Base-by-base conservation (phyloP, 1,139 yeast species). In the Saccharomycopsis phalli region DNA sequence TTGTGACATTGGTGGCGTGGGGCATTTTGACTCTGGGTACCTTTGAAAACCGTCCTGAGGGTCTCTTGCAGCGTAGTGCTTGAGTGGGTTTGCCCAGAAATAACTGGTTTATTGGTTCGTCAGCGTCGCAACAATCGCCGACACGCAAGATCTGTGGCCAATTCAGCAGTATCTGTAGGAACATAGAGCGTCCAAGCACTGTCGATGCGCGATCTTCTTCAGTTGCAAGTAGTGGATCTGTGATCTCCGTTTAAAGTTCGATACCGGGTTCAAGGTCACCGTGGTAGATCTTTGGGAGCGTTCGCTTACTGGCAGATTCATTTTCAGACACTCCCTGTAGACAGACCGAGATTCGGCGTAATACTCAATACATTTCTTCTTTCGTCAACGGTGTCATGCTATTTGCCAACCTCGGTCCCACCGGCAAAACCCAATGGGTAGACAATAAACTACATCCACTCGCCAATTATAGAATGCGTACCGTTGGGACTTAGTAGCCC, bases 231-330 rank as follows among this genome's bases (percentile, higher is more conserved):
- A 39, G n/a, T 77, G 81, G 40, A 88, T 86, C 45, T 94, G 79
- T 46, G 62, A 68, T 45, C 63, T 81, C 21, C 64, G 69, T 22
- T 74, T 52, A 32, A 87, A 88, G 60, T 61, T 64, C 44, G 66
- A 74, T 31, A 94, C 94, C 0, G 95, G 95, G 1, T 88, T 70
- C 60, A 76, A 79, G 38, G 64, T 78, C 25, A 74, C 88, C 4
- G 53, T 87, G 42, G 84, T 95, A 16, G 96, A 87, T 62, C 71
- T 82, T 47, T 88, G 96, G 96, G 94, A 91, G n/a, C 68, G 94
- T 54, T 81, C 84, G 1, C 64, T 86, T 40, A 71, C 91, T 1
- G 74, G 79, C 53, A 93, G 83, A 59, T 79, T 81, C 56, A 35
- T 44, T 20, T 11, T n/a, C n/a, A n/a, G n/a, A n/a, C n/a, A n/a